Percentiles rank a stretch among this genome's conserved stretches.
phyloP scores from a whole-genome alignment of 129 eudicot genomes.

The Smallanthus sonchifolius region DNA sequence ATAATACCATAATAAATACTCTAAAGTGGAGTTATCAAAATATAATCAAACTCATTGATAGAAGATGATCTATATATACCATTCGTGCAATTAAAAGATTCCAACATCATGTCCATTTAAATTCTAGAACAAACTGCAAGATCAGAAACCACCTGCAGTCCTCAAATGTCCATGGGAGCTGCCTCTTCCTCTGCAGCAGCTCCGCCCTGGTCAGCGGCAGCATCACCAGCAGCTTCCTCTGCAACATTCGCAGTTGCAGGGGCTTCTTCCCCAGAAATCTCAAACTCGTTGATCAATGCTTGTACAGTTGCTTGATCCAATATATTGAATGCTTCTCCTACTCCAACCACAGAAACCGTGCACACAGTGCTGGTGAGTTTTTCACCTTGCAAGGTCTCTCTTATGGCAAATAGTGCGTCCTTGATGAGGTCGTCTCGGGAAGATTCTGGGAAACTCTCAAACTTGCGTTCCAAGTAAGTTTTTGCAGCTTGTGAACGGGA shows the following conservation, averaged over 20 bases:
- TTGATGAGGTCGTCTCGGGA: constrained; percentile 80
- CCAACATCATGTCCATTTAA: constrained; percentile 26
- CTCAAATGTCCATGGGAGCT: constrained; percentile 87
- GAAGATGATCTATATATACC: too few species aligned
- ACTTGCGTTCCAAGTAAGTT: constrained; percentile 86
- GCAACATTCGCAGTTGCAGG: constrained; percentile 46
- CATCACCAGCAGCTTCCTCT: constrained; percentile 31
- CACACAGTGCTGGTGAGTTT: constrained; percentile 72
- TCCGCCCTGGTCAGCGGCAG: constrained; percentile 40
- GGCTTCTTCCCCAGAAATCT: constrained; percentile 68
- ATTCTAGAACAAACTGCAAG: constrained; percentile 19
- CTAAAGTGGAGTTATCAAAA: too few species aligned
- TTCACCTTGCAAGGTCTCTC: constrained; percentile 94
- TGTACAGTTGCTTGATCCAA: constrained; percentile 76
- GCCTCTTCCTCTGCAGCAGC: constrained; percentile 49
- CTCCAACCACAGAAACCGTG: constrained; percentile 79
- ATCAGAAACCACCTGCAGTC: neutral
- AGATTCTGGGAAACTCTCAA: constrained; percentile 60
- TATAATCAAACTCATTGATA: too few species aligned
- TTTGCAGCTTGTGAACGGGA: constrained; percentile 98
- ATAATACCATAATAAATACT: too few species aligned
- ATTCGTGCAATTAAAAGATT: constrained; percentile 10
- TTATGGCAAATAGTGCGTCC: constrained; percentile 87
- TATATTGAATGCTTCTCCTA: constrained; percentile 69
- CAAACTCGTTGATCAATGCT: constrained; percentile 69